Base-by-base conservation (phyloP, 23 red algal species). In the Gracilaria gracilis region DNA sequence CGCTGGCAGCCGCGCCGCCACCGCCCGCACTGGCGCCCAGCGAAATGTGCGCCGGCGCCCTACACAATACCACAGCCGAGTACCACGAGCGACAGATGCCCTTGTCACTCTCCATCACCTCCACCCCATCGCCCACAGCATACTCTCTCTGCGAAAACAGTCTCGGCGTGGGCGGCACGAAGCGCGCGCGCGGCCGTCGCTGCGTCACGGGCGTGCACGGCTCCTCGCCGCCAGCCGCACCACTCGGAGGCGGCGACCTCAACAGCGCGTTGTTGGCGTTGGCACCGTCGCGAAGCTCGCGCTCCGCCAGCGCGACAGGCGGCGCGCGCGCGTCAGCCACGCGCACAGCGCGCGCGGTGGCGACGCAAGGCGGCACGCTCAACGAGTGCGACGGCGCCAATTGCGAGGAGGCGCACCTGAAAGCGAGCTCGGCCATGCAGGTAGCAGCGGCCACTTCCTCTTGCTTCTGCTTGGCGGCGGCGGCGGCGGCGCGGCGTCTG, bases 61-160 rank as follows among this genome's bases (percentile, higher is more conserved):
- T 23, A 7, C 39, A 75, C 7, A 86, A 47, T 0, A 94, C 57
- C n/a, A 75, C 55, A 2, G 83, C 92, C 17, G 92, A 87, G 42
- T 75, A 82, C 92, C 92, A 94, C 9, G 92, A 53, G 20, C 92
- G 81, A 29, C 82, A 87, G 32, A 76, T 80, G 40, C 92, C 82
- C 57, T 83, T 61, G 29, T 59, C 64, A 19, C 35, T 72, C 40
- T 94, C 92, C 33, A 94, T 71, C 71, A 94, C 92, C 65, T 94
- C 92, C 24, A 94, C 77, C 4, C 61, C 29, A 35, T 94, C 92
- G 27, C 92, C 92, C 50, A 69, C 39, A 16, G 20, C 37, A 36
- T 94, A 94, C 38, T 87, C 92, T 8, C 65, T 31, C 83, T 94
- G 92, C 28, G 72, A 35, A 12, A 35, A 57, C 21, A 94, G 9